These are phyloP conservation scores for Colletotrichum falcatum DNA, from an alignment of 2,329 filamentous ascomycete genomes.

Conservation along the genomic window DNA sequence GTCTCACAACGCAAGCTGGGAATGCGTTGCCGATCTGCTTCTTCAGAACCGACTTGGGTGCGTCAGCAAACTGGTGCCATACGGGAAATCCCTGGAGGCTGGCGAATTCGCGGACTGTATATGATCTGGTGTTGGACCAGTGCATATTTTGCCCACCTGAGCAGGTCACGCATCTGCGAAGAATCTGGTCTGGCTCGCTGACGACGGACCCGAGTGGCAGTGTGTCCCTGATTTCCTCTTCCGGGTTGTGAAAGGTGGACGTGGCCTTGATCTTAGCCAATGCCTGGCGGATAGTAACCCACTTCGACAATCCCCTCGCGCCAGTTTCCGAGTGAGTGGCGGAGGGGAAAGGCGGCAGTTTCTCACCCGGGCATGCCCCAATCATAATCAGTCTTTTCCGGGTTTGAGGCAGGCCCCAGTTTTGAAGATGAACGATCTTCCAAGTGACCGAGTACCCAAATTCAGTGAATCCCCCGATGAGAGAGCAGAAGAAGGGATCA, in stretches of 20 bases:
- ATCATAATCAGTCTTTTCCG: conserved; percentile 67
- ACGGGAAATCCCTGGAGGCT: conserved; percentile 77
- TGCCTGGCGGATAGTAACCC: conserved; percentile 59
- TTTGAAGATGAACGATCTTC: conserved; percentile 66
- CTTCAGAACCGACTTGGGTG: conserved; percentile 53
- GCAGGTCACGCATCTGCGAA: conserved; percentile 73
- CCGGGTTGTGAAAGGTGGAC: conserved; percentile 55
- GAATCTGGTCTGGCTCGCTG: conserved; percentile 57
- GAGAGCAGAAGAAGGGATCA: conserved; percentile 68
- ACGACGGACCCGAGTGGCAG: conserved; percentile 52
- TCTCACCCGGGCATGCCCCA: conserved; percentile 75
- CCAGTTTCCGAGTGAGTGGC: conserved; percentile 67
- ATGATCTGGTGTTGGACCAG: conserved; percentile 70
- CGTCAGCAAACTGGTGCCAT: conserved; percentile 66
- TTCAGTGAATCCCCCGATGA: conserved; percentile 74
- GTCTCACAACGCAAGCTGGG: conserved; percentile 68
- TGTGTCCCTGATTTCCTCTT: conserved; percentile 40
- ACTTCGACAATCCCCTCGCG: conserved; percentile 49
- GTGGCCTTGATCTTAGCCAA: conserved; percentile 50
- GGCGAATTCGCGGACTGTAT: conserved; percentile 77
- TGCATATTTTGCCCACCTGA: conserved; percentile 73
- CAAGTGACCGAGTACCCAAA: conserved; percentile 78
- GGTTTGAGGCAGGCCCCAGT: conserved; percentile 64
- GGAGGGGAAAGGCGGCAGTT: conserved; percentile 72
- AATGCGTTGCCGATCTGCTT: conserved; percentile 86